Base-by-base conservation (phyloP, 2,329 filamentous ascomycete species). In the Clarireedia monteithiana region DNA sequence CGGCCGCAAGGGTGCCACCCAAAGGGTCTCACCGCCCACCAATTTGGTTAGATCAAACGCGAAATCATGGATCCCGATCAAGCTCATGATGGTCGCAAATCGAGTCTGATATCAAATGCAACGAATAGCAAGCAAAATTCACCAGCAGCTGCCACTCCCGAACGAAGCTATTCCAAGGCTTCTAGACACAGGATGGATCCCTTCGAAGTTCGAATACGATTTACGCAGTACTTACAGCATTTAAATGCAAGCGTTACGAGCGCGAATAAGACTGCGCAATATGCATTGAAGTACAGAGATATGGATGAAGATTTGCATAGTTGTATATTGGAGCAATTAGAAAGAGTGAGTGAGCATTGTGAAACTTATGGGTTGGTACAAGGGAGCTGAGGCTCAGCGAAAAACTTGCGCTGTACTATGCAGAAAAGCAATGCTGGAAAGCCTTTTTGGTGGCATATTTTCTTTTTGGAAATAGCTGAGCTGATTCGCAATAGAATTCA, bases 151-250 rank as follows among this genome's bases (percentile, higher is more conserved):
- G 50, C 56, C 5, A 57, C 56, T 48, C 50, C 57, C 23, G 38
- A 54, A 39, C 57, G 49, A 49, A 57, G 47, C 30, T 27, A 52
- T 55, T 40, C 36, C 5, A 47, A 48, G 36, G 45, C 47, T 15
- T 30, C 45, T 7, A 44, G 34, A 26, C 53, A 30, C 12, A 57
- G 38, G 2, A 70, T 70, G 68, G 68, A 99, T 74, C 94, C 95
- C 5, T 99, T 99, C 72, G 94, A 97, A 77, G 92, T 97, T 65
- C 91, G 94, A 69, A 91, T 99, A 82, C 91, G 91, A 73, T 99
- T 99, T 77, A 96, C 90, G 53, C 81, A 81, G 52, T 88, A 94
- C 70, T 82, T 99, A 24, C 86, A 95, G 63, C 89, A 94, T 70
- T 83, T 99, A 59, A 95, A 91, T 70, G 94, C 94, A 12, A 92